Conservation (phyloP, 2,329 filamentous ascomycete species). For the Penicillium sp. region DNA sequence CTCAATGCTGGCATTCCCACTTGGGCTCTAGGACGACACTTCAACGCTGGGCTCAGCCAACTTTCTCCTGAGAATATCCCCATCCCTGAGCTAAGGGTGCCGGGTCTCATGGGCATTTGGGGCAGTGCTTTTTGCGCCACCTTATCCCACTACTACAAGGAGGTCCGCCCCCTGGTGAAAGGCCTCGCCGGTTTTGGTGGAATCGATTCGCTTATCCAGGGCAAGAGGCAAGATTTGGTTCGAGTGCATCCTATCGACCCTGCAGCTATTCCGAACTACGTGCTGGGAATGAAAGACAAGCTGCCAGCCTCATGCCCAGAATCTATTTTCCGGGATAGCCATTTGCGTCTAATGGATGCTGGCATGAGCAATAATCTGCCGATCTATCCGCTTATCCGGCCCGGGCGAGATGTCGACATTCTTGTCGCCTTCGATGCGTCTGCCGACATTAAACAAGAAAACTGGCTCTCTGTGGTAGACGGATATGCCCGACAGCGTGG, state of each 20-base stretch:
- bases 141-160: constrained; percentile 90
- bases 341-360: constrained; percentile 88
- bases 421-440: constrained; percentile 92
- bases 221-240: constrained; percentile 76
- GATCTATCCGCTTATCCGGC: constrained; percentile 87
- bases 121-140: constrained; percentile 96
- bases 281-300: constrained; percentile 71
- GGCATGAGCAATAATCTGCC: constrained; percentile 99
- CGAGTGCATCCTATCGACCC: constrained; percentile 95
- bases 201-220: constrained; percentile 78
- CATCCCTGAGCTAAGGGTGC: constrained; percentile 78
- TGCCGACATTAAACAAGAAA: constrained; percentile 87
- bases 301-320: constrained; percentile 75
- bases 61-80: constrained; percentile 63
- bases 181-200: constrained; percentile 70
- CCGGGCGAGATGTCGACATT: constrained; percentile 83
- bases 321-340: constrained; percentile 66
- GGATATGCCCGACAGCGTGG: constrained; percentile 87
- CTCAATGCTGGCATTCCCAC: constrained; percentile 88
- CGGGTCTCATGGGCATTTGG: constrained; percentile 88
- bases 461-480: constrained; percentile 91
- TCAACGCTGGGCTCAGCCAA: constrained; percentile 67
- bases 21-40: constrained; percentile 84
- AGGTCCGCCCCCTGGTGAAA: constrained; percentile 77
- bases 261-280: constrained; percentile 85